Evolutionary conservation across 805 yeast species (phyloP), one percentile per base, ranked within the genome.

Genomic region (Pichia scutulata): DNA sequence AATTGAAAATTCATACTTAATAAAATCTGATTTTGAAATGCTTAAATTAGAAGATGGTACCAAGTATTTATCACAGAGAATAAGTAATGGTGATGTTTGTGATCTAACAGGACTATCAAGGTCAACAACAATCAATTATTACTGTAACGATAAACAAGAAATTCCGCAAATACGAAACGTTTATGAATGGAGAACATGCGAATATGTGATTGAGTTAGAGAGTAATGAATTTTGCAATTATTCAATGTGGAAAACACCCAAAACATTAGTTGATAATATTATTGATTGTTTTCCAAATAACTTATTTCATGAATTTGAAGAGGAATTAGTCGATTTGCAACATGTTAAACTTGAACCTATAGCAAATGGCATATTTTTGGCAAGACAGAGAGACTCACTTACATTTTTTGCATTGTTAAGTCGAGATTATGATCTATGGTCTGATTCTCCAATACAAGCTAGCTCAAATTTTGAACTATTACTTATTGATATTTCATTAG

Each of bases 81-180:
- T 65, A 2, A 52, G 55, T 7, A 59, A 60, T 41, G 72, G 72
- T 6, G 55, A 61, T 2, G 51, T 57, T 2, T 69, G 72, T 56
- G 72, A 69, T 49, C 45, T 67, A 30, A 69, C 71, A 3, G 61
- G 61, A 2, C 49, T 50, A n/a, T 63, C 60, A 22, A 52, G 72
- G 43, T 43, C 56, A 4, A 57, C 64, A 2, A 55, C 54, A 1
- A 54, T 68, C 19, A 55, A 58, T 18, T 68, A 67, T 43, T 49
- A 52, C 6, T 69, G 71, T 44, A 62, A 58, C 43, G 48, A 51
- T 2, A 41, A 56, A 13, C 40, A 47, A 2, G 16, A 33, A 3
- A 0, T 12, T 1, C 64, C 70, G 4, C 24, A n/a, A 14, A 51
- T 67, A n/a, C 48, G 49, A 7, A 45, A 47, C 7, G 54, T 65